Evolutionary conservation across 2,329 filamentous ascomycete genomes (phyloP), one percentile per base, ranked within the genome.

Genomic region (Trichoderma semiorbis): DNA sequence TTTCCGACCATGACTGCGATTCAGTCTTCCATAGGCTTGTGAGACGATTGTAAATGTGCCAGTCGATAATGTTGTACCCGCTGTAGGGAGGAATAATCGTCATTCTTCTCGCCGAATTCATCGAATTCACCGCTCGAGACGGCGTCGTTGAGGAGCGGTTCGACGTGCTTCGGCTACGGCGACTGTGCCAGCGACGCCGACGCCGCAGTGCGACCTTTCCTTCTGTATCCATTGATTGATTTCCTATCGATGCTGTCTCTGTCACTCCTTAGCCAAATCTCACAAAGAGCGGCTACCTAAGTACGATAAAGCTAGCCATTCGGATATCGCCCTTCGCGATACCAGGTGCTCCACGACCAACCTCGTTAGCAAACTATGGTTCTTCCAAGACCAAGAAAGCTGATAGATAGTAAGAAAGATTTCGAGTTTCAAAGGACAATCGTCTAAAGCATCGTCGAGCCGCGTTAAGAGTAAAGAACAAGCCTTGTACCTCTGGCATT

Each of bases 41-140:
- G 1, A 71, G 36, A 8, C 69, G 50, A 12, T 36, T 66, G 28
- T 71, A 66, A 1, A 71, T 71, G 34, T 71, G 62, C 30, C 53
- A 71, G 24, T 71, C 69, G 6, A 71, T 21, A 5, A 71, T 60
- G 32, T 71, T 71, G 26, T 61, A 34, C 10, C 69, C 69, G 2
- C 12, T 53, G 21, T 55, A 71, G 12, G 16, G 21, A 5, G 69
- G 64, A 28, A 67, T 43, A 28, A 18, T 18, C 34, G 21, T 26
- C 26, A 55, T 24, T 6, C n/a, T 34, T 43, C 28, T 65, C 28
- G 18, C 10, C 6, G 16, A 34, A 12, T 66, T 66, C 47, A 34
- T 53, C 5, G 11, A 24, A 5, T 16, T 55, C 7, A 8, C 18
- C 8, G 2, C n/a, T 18, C 11, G 30, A 8, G 21, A 36, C 14